These are phyloP conservation scores for Penicillium palitans DNA, from an alignment of 2,329 filamentous ascomycete species.

Conservation along the genomic window DNA sequence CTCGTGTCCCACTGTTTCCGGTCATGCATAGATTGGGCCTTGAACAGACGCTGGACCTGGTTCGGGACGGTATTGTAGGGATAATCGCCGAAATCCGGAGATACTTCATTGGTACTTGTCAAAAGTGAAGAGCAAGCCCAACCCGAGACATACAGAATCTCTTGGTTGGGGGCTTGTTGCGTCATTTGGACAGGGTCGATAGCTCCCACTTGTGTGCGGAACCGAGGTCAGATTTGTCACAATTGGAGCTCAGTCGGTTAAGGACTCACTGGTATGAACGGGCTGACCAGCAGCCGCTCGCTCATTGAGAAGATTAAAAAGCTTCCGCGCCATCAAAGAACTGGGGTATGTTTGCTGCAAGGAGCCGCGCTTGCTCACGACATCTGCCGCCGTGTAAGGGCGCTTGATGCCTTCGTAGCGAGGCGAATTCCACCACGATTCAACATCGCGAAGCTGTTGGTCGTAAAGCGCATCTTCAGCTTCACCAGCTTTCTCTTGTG, in stretches of 20 bases:
- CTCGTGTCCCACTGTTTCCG: constrained; percentile 89
- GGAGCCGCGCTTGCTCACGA: constrained; percentile 89
- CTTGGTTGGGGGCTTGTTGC: constrained; percentile 92
- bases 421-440: constrained; percentile 85
- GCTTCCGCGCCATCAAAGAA: constrained; percentile 90
- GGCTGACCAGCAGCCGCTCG: constrained; percentile 76
- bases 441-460: constrained; percentile 78
- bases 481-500: constrained; percentile 71
- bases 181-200: constrained; percentile 99
- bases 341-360: constrained; percentile 86
- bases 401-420: constrained; percentile 87
- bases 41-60: constrained; percentile 92
- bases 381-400: constrained; percentile 84
- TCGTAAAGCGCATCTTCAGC: constrained; percentile 85
- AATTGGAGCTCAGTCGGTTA: not conserved
- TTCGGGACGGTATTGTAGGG: constrained; percentile 99
- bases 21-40: constrained; percentile 96
- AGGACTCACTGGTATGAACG: constrained; percentile 76
- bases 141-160: constrained; percentile 92
- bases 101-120: constrained; percentile 94
- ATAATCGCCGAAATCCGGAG: constrained; percentile 96
- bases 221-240: constrained; percentile 13
- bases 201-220: constrained; percentile 74
- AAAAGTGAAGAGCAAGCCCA: constrained; percentile 96
- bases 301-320: constrained; percentile 85